Evolutionary conservation across 2,329 filamentous ascomycete genomes (phyloP).

Genomic region (Exophiala mesophila): DNA sequence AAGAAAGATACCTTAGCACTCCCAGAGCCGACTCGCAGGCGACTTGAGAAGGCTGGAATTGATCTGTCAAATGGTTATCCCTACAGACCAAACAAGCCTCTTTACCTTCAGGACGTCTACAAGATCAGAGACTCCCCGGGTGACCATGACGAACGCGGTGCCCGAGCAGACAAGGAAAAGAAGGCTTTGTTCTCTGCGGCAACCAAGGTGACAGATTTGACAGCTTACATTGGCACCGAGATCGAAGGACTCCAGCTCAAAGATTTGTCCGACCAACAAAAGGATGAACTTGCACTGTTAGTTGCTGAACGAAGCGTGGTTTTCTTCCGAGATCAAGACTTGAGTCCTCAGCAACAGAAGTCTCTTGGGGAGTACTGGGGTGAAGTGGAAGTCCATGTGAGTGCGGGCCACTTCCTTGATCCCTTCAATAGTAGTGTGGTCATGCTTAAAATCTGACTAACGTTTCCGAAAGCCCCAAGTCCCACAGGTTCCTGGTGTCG

Average conservation of each 20-base stretch:
- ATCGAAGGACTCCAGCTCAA: conserved; percentile 39
- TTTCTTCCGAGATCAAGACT: conserved; percentile 48
- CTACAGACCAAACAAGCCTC: conserved; percentile 61
- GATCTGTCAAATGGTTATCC: conserved; percentile 68
- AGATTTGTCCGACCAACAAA: conserved; percentile 58
- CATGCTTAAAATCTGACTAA: conserved; percentile 48
- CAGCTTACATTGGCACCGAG: conserved; percentile 40
- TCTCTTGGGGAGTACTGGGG: conserved; percentile 30
- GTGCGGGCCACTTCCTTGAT: conserved; percentile 35
- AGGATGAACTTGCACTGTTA: conserved; percentile 56
- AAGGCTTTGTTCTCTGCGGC: conserved; percentile 36
- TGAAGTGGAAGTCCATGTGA: conserved; percentile 45
- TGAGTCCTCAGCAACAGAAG: conserved; percentile 37
- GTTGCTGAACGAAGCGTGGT: conserved; percentile 48
- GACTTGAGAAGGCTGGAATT: conserved; percentile 63
- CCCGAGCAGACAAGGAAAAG: conserved; percentile 53
- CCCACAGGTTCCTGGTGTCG: conserved; percentile 48
- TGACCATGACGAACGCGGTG: conserved; percentile 55
- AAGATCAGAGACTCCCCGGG: conserved; percentile 57
- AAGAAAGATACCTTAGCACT: conserved; percentile 61
- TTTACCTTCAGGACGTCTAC: conserved; percentile 66
- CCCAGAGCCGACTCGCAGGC: conserved; percentile 52
- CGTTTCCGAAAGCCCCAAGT: conserved; percentile 59
- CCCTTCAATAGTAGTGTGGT: conserved; percentile 43
- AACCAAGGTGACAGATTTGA: conserved; percentile 47